phyloP scores from a whole-genome alignment of 2,329 filamentous ascomycete genomes.

The Arthrobotrys musiformis region DNA sequence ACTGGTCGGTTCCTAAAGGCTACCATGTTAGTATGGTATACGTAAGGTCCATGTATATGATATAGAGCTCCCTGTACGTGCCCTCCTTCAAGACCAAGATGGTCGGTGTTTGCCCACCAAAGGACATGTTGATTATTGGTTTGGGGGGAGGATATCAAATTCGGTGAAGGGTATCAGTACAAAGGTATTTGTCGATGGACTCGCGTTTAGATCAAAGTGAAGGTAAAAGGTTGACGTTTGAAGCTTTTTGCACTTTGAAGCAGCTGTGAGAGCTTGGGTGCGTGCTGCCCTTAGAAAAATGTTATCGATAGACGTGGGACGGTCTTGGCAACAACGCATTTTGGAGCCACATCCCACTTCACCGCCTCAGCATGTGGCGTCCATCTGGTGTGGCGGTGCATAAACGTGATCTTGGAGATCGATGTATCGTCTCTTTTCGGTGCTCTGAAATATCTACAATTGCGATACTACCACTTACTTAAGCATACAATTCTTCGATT shows the following conservation, averaged over 20 bases:
- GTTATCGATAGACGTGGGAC: conserved; percentile 53
- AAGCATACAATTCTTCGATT: neutral
- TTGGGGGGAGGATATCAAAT: neutral
- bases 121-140: conserved; percentile 75
- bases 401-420: conserved; percentile 7
- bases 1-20: conserved; percentile 85
- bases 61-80: conserved; percentile 64
- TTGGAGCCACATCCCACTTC: conserved; percentile 44
- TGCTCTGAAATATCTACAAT: neutral
- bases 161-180: neutral
- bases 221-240: conserved; percentile 13
- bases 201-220: neutral
- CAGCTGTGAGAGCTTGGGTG: conserved; percentile 27
- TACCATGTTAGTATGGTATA: conserved; percentile 8
- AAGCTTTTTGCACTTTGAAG: conserved; percentile 53
- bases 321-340: conserved; percentile 48
- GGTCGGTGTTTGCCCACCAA: conserved; percentile 95
- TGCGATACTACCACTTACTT: neutral
- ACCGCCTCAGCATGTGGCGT: conserved; percentile 22
- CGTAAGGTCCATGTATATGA: neutral
- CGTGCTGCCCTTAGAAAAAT: conserved; percentile 50
- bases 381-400: neutral
- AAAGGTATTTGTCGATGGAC: neutral
- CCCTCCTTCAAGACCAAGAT: conserved; percentile 98
- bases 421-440: neutral